Conservation (phyloP, 176 grass and related monocot genomes). For the Sorghum bicolor region Sorghum_bicolor_NCBIv3 NC_012871.2:68102501-68103000, state of each 20-base stretch:
- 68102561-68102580: background rate
- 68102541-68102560: background rate
- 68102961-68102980: constrained; percentile 22
- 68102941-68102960: background rate
- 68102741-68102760: constrained; percentile 58
- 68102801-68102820: constrained; percentile 95
- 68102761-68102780: constrained; percentile 94
- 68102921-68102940: constrained; percentile 68
- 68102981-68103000: constrained; percentile 14
- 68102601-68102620: background rate
- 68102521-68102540: background rate
- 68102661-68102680: constrained; percentile 4
- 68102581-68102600: background rate
- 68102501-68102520: background rate
- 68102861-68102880: constrained; percentile 97
- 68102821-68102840: constrained; percentile 86
- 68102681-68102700: constrained; percentile 9
- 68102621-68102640: background rate
- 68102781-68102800: constrained; percentile 97
- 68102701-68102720: constrained; percentile 14
- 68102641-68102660: background rate
- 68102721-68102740: background rate
- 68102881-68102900: constrained; percentile 95
- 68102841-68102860: constrained; percentile 87
- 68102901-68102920: constrained; percentile 99